Base-by-base conservation (phyloP, 2,329 filamentous ascomycete species). In the Fonsecaea erecta region DNA sequence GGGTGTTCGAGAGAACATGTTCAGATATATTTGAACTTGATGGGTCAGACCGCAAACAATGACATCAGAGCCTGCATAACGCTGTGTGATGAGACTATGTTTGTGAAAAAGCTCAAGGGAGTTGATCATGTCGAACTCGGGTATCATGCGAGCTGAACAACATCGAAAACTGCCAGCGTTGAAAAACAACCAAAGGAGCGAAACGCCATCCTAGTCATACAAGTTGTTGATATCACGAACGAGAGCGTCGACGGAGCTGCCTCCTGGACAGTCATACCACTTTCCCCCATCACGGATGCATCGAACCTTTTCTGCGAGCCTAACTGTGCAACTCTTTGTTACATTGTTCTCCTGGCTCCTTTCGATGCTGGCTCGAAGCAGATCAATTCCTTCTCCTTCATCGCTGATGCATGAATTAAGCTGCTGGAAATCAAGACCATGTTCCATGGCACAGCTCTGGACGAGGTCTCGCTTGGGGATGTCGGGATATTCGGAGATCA, bases 361-460 rank as follows among this genome's bases (percentile, higher is more conserved):
- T 35, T 85, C 80, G 14, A 81, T 77, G 67, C 78, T 81, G 40
- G 78, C 69, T 52, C 77, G 76, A 51, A 83, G 69, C 63, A 83
- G 70, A n/a, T 77, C 77, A 60, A 81, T 70, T 1, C 81, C 81
- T 68, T 92, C 86, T 14, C 80, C 76, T 12, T 80, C 78, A 43
- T 75, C 74, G 43, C 89, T 89, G 51, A 92, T 89, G 76, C 95
- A 99, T 21, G 89, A 83, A 76, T 98, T 96, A 62, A 99, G 79
- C 69, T 86, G 83, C 28, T 88, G 84, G 75, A 97, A 92, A 73
- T 95, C 89, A 55, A 98, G 88, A 30, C 92, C 93, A 74, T 97
- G 92, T 78, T 98, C 92, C 57, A 97, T 82, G 2, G 95, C 92
- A 76, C 95, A 99, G 75, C 92, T 88, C 75, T 96, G 85, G 46